A percentile compares a stretch with the other conserved stretches of the same genome.
Evolutionary conservation across 106 monocot species (phyloP).

Genomic region (Platanthera zijinensis): DNA sequence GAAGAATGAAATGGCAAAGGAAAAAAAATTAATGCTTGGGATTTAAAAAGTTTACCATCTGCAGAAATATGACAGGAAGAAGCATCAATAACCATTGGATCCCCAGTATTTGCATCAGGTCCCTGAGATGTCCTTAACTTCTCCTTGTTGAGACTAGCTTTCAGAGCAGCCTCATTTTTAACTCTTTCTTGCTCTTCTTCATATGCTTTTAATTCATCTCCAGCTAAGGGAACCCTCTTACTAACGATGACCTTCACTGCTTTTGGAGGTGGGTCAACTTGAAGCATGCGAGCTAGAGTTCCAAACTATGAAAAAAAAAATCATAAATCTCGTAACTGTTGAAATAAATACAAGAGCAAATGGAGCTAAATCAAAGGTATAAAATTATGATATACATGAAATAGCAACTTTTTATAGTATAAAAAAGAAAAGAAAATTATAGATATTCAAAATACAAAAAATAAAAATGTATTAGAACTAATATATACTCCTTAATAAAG

Average conservation of each 20-base stretch:
- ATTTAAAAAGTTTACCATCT: constrained; percentile 31
- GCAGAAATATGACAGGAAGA: constrained; percentile 30
- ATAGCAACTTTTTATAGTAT: not conserved
- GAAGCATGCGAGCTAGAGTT: constrained; percentile 96
- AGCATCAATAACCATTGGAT: constrained; percentile 81
- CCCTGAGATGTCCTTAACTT: constrained; percentile 42
- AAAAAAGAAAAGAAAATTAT: not conserved
- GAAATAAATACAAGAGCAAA: not conserved
- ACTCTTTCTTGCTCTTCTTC: constrained; percentile 81
- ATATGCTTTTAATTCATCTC: constrained; percentile 89
- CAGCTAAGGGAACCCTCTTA: constrained; percentile 84
- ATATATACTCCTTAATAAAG: not conserved
- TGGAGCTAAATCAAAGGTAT: not conserved
- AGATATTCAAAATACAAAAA: not conserved
- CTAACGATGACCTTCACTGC: constrained; percentile 92
- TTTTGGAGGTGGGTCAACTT: constrained; percentile 98
- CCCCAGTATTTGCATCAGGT: constrained; percentile 46
- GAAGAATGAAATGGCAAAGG: not conserved
- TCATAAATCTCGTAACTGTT: not conserved
- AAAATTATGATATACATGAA: not conserved
- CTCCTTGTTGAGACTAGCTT: constrained; percentile 60
- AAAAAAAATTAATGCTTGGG: constrained; percentile 4
- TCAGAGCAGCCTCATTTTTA: constrained; percentile 76
- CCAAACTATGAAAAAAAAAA: constrained; percentile 66
- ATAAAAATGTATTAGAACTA: not conserved